These are phyloP conservation scores for Nicotiana knightiana DNA, from an alignment of 257 asterid species.

Conservation along the genomic window DNA sequence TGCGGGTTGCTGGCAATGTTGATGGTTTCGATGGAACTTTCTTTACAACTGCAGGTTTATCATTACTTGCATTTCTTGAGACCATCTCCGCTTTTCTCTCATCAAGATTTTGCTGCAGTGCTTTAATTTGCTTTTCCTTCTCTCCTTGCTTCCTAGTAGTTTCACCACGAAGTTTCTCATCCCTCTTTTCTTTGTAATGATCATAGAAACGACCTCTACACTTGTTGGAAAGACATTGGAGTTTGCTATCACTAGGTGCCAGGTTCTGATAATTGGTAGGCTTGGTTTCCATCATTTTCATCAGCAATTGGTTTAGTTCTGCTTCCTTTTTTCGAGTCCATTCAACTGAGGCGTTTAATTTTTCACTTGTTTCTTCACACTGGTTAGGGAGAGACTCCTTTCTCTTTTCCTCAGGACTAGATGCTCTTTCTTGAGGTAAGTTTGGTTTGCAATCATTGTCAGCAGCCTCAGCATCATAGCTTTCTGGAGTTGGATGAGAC, in stretches of 20 bases:
- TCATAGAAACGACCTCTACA: conserved; percentile 48
- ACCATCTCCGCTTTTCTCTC: conserved; percentile 34
- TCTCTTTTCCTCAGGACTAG: conserved; percentile 23
- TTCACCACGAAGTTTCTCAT: conserved; percentile 59
- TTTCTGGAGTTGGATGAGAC: conserved; percentile 13
- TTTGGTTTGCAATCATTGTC: conserved; percentile 32
- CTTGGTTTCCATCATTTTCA: conserved; percentile 88
- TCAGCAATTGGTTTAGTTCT: conserved; percentile 71
- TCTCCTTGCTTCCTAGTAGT: conserved; percentile 45
- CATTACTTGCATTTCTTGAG: conserved; percentile 38
- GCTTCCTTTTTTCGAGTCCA: conserved; percentile 94
- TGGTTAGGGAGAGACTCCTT: conserved; percentile 35
- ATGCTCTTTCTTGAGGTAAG: conserved; percentile 29
- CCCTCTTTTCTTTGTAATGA: conserved; percentile 63
- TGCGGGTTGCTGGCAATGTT: conserved; percentile 70
- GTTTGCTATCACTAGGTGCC: conserved; percentile 40
- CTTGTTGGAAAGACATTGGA: conserved; percentile 49
- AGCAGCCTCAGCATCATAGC: conserved; percentile 21
- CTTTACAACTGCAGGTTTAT: conserved; percentile 43
- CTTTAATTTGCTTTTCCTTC: conserved; percentile 50
- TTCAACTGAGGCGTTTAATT: conserved; percentile 55
- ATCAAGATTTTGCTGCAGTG: conserved; percentile 3
- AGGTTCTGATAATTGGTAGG: conserved; percentile 41
- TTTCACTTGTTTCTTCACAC: conserved; percentile 32
- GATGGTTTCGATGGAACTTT: conserved; percentile 47